These are phyloP conservation scores for Sugiyamaella qingdaonensis DNA, from an alignment of 805 yeast genomes.

Conservation along the genomic window DNA sequence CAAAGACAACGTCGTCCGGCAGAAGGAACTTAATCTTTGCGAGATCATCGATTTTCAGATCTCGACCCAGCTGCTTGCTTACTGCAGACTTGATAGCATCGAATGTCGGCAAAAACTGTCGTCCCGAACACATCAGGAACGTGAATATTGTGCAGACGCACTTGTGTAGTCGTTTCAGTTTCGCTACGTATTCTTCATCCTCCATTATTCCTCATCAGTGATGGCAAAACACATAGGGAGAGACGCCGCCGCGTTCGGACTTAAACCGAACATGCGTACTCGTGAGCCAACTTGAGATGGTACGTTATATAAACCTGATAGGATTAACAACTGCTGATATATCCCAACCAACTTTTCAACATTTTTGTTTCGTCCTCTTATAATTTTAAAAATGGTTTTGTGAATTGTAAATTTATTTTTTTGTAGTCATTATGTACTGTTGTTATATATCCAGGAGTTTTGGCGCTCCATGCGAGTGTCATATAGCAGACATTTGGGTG, in stretches of 20 bases:
- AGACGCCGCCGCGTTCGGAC: neutral
- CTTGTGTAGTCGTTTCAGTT: constrained; percentile 11
- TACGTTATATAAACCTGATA: no score
- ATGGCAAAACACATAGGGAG: neutral
- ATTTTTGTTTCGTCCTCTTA: no score
- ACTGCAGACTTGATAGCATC: constrained; percentile 46
- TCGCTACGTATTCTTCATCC: constrained; percentile 1
- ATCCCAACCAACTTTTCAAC: no score
- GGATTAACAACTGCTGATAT: no score
- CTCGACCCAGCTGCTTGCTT: constrained; percentile 38
- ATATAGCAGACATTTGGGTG: no score
- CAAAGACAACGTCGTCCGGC: constrained; percentile 66
- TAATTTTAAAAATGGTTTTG: no score
- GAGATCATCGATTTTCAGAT: constrained; percentile 44
- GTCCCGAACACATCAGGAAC: constrained; percentile 51
- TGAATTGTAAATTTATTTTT: no score
- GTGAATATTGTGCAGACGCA: constrained; percentile 49
- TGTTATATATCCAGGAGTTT: no score
- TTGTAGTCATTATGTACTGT: no score
- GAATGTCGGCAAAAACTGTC: constrained; percentile 56
- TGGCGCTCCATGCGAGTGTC: no score
- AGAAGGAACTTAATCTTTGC: constrained; percentile 58
- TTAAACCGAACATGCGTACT: no score
- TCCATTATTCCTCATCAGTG: neutral
- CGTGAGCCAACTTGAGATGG: no score